These are phyloP conservation scores for Pleurotus citrinopileatus DNA, from an alignment of 768 basidiomycete species.

Conservation along the genomic window DNA sequence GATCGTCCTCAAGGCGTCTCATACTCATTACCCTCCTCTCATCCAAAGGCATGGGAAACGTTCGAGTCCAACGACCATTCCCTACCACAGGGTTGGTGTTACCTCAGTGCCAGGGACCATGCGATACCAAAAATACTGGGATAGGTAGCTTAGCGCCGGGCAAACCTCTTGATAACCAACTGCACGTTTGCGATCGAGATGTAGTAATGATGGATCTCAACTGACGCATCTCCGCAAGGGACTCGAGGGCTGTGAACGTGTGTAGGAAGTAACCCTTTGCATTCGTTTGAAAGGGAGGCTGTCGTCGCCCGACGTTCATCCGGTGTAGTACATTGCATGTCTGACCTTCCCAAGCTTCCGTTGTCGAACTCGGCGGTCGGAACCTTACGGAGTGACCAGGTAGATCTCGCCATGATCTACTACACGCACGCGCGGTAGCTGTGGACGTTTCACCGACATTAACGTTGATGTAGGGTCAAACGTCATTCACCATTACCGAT, in stretches of 20 bases:
- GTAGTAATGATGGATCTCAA: background rate
- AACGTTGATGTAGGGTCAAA: background rate
- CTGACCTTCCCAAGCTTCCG: no score
- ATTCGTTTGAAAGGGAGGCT: background rate
- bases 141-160: no score
- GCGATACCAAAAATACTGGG: background rate
- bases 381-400: background rate
- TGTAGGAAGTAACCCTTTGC: background rate
- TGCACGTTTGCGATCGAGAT: conserved; percentile 3
- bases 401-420: background rate
- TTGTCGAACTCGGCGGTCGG: conserved; percentile 6
- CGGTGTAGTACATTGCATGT: no score
- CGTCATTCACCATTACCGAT: background rate
- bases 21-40: no score
- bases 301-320: background rate
- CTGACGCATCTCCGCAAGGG: background rate
- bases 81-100: no score
- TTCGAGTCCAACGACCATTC: background rate
- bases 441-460: conserved; percentile 9
- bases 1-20: background rate
- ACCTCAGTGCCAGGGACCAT: no score
- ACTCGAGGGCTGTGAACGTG: background rate
- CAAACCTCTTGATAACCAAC: no score
- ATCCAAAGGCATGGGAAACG: background rate
- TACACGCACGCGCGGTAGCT: background rate